Evolutionary conservation across 495 filamentous ascomycete species (phyloP).

Genomic region (Penicillium tannophilum): DNA sequence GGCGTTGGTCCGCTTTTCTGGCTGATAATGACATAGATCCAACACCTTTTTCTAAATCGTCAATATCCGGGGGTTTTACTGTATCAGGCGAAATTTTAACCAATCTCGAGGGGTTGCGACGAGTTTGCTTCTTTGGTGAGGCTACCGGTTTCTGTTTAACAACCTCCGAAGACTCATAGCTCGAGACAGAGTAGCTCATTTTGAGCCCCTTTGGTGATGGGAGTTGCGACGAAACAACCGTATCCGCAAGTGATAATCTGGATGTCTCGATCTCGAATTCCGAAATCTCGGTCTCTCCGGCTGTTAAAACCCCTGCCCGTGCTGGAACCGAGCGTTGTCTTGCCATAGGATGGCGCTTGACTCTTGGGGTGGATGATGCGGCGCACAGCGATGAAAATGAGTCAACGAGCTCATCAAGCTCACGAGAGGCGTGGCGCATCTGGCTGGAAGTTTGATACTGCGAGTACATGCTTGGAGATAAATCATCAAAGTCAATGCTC

Average conservation of each 20-base stretch:
- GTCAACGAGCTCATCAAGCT: slow-evolving; percentile 34
- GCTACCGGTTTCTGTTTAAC: background rate
- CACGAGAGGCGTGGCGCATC: slow-evolving; percentile 8
- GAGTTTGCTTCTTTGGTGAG: slow-evolving; percentile 6
- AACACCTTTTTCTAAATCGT: slow-evolving; percentile 26
- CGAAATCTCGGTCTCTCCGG: slow-evolving; percentile 20
- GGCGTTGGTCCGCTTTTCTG: slow-evolving; percentile 3
- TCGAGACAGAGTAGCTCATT: slow-evolving; percentile 26
- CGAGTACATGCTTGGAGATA: slow-evolving; percentile 27
- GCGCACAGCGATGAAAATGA: slow-evolving; percentile 32
- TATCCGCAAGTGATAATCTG: slow-evolving; percentile 8
- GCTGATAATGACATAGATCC: slow-evolving; percentile 21
- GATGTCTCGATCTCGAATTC: slow-evolving; percentile 7
- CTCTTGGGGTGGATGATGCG: slow-evolving; percentile 20
- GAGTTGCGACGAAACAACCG: slow-evolving; percentile 6
- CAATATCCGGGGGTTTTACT: slow-evolving; percentile 7
- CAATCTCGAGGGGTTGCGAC: slow-evolving; percentile 7
- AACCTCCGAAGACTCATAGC: background rate
- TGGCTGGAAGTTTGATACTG: slow-evolving; percentile 5
- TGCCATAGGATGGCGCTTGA: slow-evolving; percentile 31
- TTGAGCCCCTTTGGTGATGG: slow-evolving; percentile 12
- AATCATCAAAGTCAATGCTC: slow-evolving; percentile 12
- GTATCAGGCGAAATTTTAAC: slow-evolving; percentile 1
- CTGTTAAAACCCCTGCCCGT: slow-evolving; percentile 14
- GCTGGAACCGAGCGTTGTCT: slow-evolving; percentile 13